Conservation (phyloP, 106 monocot species). For the Dendrobium huoshanense region DNA sequence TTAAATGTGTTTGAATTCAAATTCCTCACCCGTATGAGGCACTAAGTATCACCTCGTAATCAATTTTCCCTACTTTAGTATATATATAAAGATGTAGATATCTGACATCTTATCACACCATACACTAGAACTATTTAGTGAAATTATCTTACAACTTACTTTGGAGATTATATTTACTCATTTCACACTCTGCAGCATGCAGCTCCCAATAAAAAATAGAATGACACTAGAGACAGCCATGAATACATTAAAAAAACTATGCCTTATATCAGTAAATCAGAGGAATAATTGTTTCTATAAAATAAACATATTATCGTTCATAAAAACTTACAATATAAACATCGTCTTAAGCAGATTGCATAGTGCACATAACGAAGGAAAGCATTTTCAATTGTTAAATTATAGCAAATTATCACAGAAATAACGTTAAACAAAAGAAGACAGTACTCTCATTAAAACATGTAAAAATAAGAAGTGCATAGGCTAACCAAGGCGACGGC, state of each 20-base stretch:
- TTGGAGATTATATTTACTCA: neutral
- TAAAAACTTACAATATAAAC: neutral
- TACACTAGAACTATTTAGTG: neutral
- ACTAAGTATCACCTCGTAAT: neutral
- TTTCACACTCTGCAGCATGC: neutral
- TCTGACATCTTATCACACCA: constrained; percentile 1
- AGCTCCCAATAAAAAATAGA: neutral
- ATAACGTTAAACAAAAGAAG: constrained; percentile 6
- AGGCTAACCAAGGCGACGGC: constrained; percentile 72
- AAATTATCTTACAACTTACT: neutral
- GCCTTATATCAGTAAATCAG: neutral
- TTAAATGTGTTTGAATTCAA: neutral
- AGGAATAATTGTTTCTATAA: neutral
- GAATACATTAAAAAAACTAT: neutral
- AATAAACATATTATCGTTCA: neutral
- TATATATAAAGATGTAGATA: neutral
- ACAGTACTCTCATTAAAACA: neutral
- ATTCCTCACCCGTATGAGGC: neutral
- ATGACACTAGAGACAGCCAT: neutral
- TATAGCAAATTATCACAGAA: neutral
- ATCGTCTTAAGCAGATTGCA: neutral
- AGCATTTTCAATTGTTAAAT: neutral
- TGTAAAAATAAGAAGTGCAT: constrained; percentile 3
- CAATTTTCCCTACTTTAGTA: neutral
- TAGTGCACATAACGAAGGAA: neutral